Evolutionary conservation across 139 green algal species (phyloP), one percentile per base, ranked within the genome.

Genomic region (Trebouxia sp.): DNA sequence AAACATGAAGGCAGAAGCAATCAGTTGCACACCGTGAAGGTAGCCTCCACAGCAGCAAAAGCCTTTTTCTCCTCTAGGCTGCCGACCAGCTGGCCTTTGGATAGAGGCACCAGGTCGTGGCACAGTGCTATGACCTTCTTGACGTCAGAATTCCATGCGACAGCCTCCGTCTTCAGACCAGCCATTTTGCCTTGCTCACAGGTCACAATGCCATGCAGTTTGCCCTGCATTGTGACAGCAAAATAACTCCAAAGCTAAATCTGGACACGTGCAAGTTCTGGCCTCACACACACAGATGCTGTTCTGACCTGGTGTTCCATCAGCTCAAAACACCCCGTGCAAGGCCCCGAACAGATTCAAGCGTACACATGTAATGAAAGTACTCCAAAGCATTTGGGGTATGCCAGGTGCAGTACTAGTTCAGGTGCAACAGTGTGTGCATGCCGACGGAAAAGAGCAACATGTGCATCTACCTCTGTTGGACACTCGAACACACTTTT

Each of bases 71-170:
- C 62, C 26, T 43, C 62, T 6, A 45, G 62, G 12, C 32, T 32
- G 14, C 62, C 62, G 10, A 72, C 32, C 37, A 72, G 9, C 32
- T 72, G 32, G 20, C 62, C 32, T 26, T 45, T 72, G 0, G 32
- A 43, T 8, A 72, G 62, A 6, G 62, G 62, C 6, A 72, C 62
- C 3, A 72, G 6, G 11, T 43, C 62, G 28, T 72, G 32, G 35
- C 62, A 72, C 12, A 72, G 62, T 11, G 62, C 62, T 24, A 72
- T 14, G n/a, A 72, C 26, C 62, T 45, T 72, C 26, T 72, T 72
- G 10, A 72, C 20, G 20, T 72, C 62, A 32, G 62, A 28, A 15
- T 35, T 35, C 62, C 62, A 72, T 24, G 62, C 17, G 0, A 72
- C 35, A 30, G 62, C 11, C 12, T 72, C 62, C 8, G 32, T 45